phyloP scores from a whole-genome alignment of 306 rosid genomes.

The Gastrolobium bilobum region DNA sequence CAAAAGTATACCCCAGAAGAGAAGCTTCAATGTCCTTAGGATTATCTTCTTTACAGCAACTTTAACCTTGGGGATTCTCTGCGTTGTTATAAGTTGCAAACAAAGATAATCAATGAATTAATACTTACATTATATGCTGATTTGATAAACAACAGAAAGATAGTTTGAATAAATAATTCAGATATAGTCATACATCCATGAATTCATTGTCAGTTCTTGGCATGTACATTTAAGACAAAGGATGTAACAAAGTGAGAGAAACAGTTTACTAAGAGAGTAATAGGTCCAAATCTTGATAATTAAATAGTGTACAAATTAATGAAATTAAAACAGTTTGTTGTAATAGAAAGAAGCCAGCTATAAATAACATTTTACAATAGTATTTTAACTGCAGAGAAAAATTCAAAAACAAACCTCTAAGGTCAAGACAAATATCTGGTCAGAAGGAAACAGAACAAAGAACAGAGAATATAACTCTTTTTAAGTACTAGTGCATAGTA shows the following conservation, averaged over 20 bases:
- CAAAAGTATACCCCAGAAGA: constrained; percentile 80
- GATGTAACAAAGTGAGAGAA: not conserved
- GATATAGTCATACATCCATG: not conserved
- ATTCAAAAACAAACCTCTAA: not conserved
- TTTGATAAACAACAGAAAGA: not conserved
- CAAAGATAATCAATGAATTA: not conserved
- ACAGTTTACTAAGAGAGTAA: not conserved
- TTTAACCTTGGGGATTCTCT: constrained; percentile 58
- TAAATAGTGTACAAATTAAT: not conserved
- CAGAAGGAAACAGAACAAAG: not conserved
- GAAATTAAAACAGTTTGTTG: not conserved
- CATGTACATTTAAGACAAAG: not conserved
- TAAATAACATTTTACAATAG: not conserved
- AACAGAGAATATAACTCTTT: not conserved
- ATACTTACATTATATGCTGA: not conserved
- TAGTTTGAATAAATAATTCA: not conserved
- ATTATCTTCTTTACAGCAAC: constrained; percentile 60
- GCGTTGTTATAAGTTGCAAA: constrained; percentile 27
- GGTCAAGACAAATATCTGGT: not conserved
- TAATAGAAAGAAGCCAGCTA: not conserved
- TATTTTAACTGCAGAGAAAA: not conserved
- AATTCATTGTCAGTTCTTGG: constrained; percentile 12
- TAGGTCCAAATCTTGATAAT: not conserved
- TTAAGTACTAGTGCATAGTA: not conserved
- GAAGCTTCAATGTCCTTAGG: constrained; percentile 69